A percentile compares a stretch with the other conserved stretches of the same genome.
These are phyloP conservation scores for Monosporascus ibericus DNA, from an alignment of 2,329 filamentous ascomycete genomes.

Conservation along the genomic window DNA sequence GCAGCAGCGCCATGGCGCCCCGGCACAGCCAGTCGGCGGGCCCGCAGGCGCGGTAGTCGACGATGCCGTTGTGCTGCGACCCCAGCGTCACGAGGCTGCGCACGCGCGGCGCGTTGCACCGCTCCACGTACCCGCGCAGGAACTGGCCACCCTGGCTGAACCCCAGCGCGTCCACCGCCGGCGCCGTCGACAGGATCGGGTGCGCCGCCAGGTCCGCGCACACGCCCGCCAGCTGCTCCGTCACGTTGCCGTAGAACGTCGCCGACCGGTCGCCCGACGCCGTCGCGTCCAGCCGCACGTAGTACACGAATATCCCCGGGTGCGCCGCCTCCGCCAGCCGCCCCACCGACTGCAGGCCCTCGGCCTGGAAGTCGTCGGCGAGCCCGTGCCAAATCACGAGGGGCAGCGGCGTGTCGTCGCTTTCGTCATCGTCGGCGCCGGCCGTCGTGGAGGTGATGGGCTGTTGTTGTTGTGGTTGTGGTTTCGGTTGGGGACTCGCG, in stretches of 20 bases:
- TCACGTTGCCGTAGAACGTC: constrained; percentile 88
- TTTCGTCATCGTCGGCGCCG: constrained; percentile 26
- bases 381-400: constrained; percentile 91
- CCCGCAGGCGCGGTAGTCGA: constrained; percentile 70
- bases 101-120: constrained; percentile 72
- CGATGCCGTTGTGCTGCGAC: constrained; percentile 88
- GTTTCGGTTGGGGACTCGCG: background rate
- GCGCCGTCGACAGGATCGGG: constrained; percentile 73
- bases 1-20: constrained; percentile 70
- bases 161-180: constrained; percentile 82
- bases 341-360: constrained; percentile 67
- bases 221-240: constrained; percentile 66
- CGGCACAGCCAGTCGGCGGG: constrained; percentile 73
- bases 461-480: background rate
- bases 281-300: constrained; percentile 64
- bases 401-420: constrained; percentile 67
- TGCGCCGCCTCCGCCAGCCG: constrained; percentile 65
- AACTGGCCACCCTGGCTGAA: constrained; percentile 97
- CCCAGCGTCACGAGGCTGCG: constrained; percentile 82
- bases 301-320: constrained; percentile 80
- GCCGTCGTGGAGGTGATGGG: background rate
- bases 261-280: constrained; percentile 66
- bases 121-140: constrained; percentile 82
- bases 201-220: constrained; percentile 72
- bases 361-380: constrained; percentile 67